Base-by-base conservation (phyloP, 345 rosid species). In the Euclidium syriacum region DNA sequence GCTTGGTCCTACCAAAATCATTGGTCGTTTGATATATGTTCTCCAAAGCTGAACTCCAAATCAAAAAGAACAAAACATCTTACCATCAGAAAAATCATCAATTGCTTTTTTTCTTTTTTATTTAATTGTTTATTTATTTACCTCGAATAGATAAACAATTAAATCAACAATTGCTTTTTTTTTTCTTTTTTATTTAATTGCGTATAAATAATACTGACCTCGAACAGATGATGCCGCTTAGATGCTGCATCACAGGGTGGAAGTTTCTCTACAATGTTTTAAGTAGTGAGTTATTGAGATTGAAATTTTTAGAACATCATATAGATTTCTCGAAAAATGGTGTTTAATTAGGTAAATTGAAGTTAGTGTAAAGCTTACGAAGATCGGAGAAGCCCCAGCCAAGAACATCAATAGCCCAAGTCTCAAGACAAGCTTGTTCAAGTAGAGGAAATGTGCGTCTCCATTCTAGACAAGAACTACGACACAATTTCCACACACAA, bases 361-460 rank as follows among this genome's bases (percentile, higher is more conserved):
- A 25, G 11, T 49, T 17, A n/a, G n/a, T n/a, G 7, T 4, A 12
- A 60, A 48, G 23, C 40, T 44, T 59, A 90, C 97, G 78, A 77
- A 87, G 78, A 71, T 87, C 88, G 10, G 90, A 90, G 77, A 90
- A 90, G 18, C 95, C 97, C 94, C 88, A 90, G 18, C 97, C 97
- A 22, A 90, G 97, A 74, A 90, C 77, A 75, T 90, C 97, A 48
- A 90, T 41, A 26, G 97, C 97, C 97, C 95, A 90, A 65, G 83
- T 84, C 63, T 87, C 97, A 65, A 83, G 63, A 58, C 82, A 88
- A 40, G 84, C 86, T 22, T 85, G 80, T 68, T 90, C 95, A 24
- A 90, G 90, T 53, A 81, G 64, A 30, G 90, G 88, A 69, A 79
- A 82, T 1, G 83, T 78, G 18, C 82, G 44, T 57, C 90, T 67